phyloP scores from a whole-genome alignment of 306 rosid genomes.

The Acacia melanoxylon region DNA sequence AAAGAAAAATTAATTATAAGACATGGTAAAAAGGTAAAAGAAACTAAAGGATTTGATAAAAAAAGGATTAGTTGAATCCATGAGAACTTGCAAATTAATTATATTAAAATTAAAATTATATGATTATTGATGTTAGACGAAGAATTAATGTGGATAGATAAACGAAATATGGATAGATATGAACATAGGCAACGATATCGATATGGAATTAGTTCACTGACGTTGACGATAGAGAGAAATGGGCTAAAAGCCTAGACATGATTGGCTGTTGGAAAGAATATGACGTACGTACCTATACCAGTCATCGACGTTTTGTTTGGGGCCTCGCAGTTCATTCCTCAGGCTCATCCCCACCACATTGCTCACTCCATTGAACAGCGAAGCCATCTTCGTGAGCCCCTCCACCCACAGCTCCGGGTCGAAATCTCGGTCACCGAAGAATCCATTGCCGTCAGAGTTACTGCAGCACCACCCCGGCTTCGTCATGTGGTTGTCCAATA shows the following conservation, averaged over 20 bases:
- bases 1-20: too few species aligned
- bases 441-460: conserved; percentile 68
- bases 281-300: conserved; percentile 64
- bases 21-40: too few species aligned
- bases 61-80: too few species aligned
- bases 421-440: conserved; percentile 69
- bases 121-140: too few species aligned
- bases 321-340: conserved; percentile 83
- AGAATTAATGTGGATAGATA: too few species aligned
- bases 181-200: background rate
- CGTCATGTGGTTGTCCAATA: conserved; percentile 73
- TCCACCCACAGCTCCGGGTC: conserved; percentile 63
- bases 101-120: too few species aligned
- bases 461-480: conserved; percentile 85
- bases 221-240: background rate
- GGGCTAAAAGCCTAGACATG: background rate
- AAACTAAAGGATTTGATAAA: too few species aligned
- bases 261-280: background rate
- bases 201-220: background rate
- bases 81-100: too few species aligned
- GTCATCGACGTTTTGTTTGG: conserved; percentile 58
- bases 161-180: background rate
- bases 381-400: conserved; percentile 71
- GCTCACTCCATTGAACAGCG: conserved; percentile 54
- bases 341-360: conserved; percentile 82